Conservation (phyloP, 208 protist species). For the Leishmania braziliensis region DNA sequence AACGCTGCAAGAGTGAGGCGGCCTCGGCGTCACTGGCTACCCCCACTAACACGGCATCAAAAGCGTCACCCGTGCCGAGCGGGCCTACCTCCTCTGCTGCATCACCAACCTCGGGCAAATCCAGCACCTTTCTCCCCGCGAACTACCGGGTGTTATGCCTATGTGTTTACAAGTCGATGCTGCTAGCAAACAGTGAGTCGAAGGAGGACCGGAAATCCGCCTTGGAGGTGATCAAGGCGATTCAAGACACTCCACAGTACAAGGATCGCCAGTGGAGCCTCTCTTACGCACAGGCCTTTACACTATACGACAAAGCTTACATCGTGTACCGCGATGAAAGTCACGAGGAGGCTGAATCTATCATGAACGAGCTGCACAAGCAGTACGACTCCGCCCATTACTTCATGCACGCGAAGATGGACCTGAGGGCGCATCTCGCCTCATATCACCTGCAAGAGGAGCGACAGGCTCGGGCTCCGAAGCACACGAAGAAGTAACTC, state of each 20-base stretch:
- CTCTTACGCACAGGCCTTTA: slow-evolving; percentile 44
- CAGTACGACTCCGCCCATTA: slow-evolving; percentile 45
- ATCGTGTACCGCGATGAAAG: slow-evolving; percentile 32
- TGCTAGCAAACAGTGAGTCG: slow-evolving; percentile 41
- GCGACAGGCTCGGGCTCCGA: neutral
- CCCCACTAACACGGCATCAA: neutral
- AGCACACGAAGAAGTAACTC: slow-evolving; percentile 1
- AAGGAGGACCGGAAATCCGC: slow-evolving; percentile 14
- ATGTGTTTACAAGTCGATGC: slow-evolving; percentile 25
- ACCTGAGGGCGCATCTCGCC: slow-evolving; percentile 42
- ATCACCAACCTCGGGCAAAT: neutral
- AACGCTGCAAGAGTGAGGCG: neutral
- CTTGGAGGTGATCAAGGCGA: slow-evolving; percentile 24
- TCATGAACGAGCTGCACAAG: slow-evolving; percentile 41
- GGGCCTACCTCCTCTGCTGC: neutral
- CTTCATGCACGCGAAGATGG: slow-evolving; percentile 40
- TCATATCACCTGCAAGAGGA: slow-evolving; percentile 27
- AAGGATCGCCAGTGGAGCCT: slow-evolving; percentile 46
- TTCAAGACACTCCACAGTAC: slow-evolving; percentile 36
- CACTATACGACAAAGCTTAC: slow-evolving; percentile 42
- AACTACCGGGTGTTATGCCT: slow-evolving; percentile 37
- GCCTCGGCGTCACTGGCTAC: neutral
- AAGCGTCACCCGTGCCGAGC: neutral
- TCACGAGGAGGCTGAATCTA: slow-evolving; percentile 11
- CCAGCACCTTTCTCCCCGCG: neutral